phyloP scores from a whole-genome alignment of 805 yeast genomes.

The Spencermartinsiella europaea region DNA sequence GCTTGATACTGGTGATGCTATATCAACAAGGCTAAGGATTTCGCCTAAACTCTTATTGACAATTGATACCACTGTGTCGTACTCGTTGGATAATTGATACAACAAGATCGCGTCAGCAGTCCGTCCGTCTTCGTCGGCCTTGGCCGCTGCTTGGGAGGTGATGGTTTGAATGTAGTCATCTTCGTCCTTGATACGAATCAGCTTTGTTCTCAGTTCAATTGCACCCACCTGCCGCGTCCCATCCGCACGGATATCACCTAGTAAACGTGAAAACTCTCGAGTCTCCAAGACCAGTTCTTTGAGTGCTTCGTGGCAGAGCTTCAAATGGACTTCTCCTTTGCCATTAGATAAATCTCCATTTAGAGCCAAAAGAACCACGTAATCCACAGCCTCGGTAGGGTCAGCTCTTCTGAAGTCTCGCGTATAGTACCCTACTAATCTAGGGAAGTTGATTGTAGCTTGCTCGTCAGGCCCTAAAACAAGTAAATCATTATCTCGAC shows the following conservation, averaged over 20 bases:
- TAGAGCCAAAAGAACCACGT: constrained; percentile 65
- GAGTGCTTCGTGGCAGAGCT: constrained; percentile 68
- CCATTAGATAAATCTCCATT: constrained; percentile 33
- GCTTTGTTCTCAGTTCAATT: constrained; percentile 67
- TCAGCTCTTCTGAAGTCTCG: constrained; percentile 78
- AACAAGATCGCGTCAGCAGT: constrained; percentile 76
- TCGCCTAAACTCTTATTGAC: constrained; percentile 78
- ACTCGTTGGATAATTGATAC: constrained; percentile 84
- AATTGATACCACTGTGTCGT: constrained; percentile 69
- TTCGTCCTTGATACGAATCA: constrained; percentile 55
- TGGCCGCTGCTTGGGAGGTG: constrained; percentile 77
- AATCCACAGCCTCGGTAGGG: constrained; percentile 90
- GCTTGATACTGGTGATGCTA: constrained; percentile 48
- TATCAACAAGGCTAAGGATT: constrained; percentile 62
- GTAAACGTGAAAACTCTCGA: constrained; percentile 69
- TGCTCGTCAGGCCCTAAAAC: constrained; percentile 32
- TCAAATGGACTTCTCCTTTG: constrained; percentile 39
- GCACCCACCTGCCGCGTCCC: constrained; percentile 80
- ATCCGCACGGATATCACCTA: constrained; percentile 77
- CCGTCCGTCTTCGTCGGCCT: constrained; percentile 90
- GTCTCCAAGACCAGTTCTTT: constrained; percentile 82
- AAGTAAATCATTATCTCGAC: constrained; percentile 33
- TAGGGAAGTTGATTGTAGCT: constrained; percentile 44
- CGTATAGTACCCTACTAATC: constrained; percentile 73
- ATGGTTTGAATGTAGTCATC: constrained; percentile 61